These are phyloP conservation scores for Friedmanniomyces endolithicus DNA, from an alignment of 495 filamentous ascomycete genomes.

Conservation along the genomic window DNA sequence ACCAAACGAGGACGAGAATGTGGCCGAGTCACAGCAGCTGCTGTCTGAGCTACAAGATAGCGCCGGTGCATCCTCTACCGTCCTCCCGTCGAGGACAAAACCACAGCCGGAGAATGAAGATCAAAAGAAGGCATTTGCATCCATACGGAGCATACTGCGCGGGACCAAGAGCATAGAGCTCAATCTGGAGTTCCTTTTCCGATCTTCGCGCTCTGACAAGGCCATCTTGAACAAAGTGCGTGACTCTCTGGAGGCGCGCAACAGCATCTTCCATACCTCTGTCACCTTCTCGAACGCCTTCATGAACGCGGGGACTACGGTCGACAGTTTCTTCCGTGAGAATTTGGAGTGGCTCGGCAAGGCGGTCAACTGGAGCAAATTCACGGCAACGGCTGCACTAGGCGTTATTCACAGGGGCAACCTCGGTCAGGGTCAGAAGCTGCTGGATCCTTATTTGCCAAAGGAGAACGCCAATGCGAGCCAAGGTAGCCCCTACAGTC, in stretches of 20 bases:
- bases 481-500: conserved; percentile 74
- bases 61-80: conserved; percentile 21
- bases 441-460: conserved; percentile 89
- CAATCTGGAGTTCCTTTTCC: conserved; percentile 89
- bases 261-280: conserved; percentile 96
- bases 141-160: conserved; percentile 74
- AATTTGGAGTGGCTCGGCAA: conserved; percentile 98
- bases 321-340: conserved; percentile 93
- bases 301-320: conserved; percentile 98
- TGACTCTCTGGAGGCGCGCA: conserved; percentile 86
- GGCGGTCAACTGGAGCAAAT: conserved; percentile 99
- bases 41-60: conserved; percentile 25
- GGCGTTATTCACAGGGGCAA: conserved; percentile 97
- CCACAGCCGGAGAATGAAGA: conserved; percentile 22
- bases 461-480: conserved; percentile 49
- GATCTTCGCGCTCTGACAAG: conserved; percentile 79
- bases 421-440: conserved; percentile 77
- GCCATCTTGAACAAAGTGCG: conserved; percentile 89
- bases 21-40: conserved; percentile 27
- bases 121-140: conserved; percentile 52
- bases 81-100: conserved; percentile 28
- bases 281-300: conserved; percentile 97
- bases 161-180: conserved; percentile 86
- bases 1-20: conserved; percentile 36
- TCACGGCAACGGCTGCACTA: conserved; percentile 90